Evolutionary conservation across 495 filamentous ascomycete species (phyloP), one percentile per base, ranked within the genome.

Genomic region (Pseudevernia furfuracea): DNA sequence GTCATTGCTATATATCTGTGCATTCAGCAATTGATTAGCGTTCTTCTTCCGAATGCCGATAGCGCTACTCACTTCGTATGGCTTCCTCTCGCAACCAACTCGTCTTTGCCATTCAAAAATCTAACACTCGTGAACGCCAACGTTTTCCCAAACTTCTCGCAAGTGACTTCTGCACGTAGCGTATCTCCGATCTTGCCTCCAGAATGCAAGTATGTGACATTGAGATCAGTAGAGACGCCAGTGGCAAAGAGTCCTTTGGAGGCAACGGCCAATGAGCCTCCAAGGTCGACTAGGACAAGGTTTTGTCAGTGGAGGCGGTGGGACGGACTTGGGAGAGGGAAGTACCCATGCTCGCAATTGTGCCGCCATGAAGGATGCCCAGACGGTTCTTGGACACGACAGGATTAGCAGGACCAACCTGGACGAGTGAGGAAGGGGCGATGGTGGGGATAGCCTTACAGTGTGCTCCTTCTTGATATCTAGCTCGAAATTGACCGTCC

Each of bases 141-240:
- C 0, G 89, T 95, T 76, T 94, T 96, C 52, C 94, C 94, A 69
- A 97, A 93, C 75, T 91, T 96, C 71, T 97, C 93, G 72, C 93
- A 97, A 2, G 75, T 82, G 25, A 88, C 85, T 70, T 87, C 84
- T 19, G 84, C 94, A 57, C 79, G 74, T 59, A 97, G 80, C 11
- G 76, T 85, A 71, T 97, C 88, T 1, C 92, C 93, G 0, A 92
- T 77, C 69, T 85, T 88, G 23, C 92, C 94, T 14, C 94, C 94
- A 30, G 88, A 86, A 63, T 77, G 88, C 28, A 97, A 74, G 72
- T 96, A 98, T 1, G 93, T 95, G n/a, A 98, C 89, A 69, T 89
- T 97, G 14, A 98, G 71, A 72, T 98, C 94, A 0, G 94, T 97
- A 0, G 90, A 92, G 9, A 98, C 92, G 11, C 94, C 94, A 0